phyloP scores from a whole-genome alignment of 1,284 basidiomycete species.

The Cutaneotrichosporon dermatis region DNA sequence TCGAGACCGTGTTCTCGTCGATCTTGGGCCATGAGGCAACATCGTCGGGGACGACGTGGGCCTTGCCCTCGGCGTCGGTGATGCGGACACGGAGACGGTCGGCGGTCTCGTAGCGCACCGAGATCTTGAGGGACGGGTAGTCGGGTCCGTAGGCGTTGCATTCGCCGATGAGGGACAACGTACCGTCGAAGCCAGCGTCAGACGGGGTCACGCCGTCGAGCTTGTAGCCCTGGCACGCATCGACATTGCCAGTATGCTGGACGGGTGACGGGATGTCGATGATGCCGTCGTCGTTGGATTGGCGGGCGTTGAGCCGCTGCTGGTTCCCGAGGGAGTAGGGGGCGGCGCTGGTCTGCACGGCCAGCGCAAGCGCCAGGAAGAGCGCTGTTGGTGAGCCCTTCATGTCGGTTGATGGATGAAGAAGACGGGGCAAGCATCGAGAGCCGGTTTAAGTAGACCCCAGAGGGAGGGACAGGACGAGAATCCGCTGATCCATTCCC shows the following conservation, averaged over 20 bases:
- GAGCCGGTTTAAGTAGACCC: not conserved
- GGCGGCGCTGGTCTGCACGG: not conserved
- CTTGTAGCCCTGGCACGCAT: constrained; percentile 29
- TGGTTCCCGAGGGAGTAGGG: not conserved
- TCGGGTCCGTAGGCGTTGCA: constrained; percentile 72
- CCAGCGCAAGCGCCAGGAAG: not conserved
- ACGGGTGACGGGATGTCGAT: constrained; percentile 25
- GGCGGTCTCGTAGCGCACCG: constrained; percentile 32
- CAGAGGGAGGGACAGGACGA: too few relatives aligned
- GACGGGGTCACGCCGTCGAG: constrained; percentile 13
- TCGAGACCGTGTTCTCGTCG: constrained; percentile 52
- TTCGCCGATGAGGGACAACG: constrained; percentile 33
- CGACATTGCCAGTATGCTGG: constrained; percentile 25
- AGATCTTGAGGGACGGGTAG: constrained; percentile 59
- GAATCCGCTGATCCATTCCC: too few relatives aligned
- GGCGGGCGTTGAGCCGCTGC: not conserved
- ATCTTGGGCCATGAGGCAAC: constrained; percentile 58
- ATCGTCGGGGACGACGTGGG: constrained; percentile 64
- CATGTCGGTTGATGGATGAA: not conserved
- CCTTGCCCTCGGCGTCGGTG: constrained; percentile 55
- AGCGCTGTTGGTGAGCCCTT: not conserved
- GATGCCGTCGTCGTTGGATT: constrained; percentile 12
- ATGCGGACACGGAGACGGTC: constrained; percentile 63
- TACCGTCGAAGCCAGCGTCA: constrained; percentile 22
- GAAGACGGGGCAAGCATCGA: not conserved